Percentiles rank a stretch among this genome's conserved stretches.
Conservation (phyloP, 2,329 filamentous ascomycete genomes). For the Botrytis elliptica region DNA sequence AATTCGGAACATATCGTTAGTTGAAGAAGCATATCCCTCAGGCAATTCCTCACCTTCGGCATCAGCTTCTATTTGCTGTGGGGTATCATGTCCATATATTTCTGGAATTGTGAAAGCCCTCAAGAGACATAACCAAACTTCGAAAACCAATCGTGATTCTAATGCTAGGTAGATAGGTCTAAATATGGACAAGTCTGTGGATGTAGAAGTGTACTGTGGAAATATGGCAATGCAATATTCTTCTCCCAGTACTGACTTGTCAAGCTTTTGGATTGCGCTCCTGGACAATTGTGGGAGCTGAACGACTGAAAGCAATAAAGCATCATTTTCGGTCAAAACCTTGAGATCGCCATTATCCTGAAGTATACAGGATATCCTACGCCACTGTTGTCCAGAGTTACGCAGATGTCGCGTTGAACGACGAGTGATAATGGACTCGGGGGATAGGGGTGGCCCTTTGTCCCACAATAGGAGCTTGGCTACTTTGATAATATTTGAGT, state of each 20-base stretch:
- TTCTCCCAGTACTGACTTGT: conserved; percentile 86
- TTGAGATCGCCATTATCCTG: conserved; percentile 95
- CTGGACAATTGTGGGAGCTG: conserved; percentile 86
- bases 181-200: conserved; percentile 71
- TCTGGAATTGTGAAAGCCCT: conserved; percentile 91
- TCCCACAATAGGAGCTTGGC: conserved; percentile 92
- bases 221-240: conserved; percentile 96
- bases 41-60: conserved; percentile 24
- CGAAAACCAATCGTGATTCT: conserved; percentile 85
- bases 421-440: conserved; percentile 51
- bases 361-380: conserved; percentile 85
- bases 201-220: conserved; percentile 79
- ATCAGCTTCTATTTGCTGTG: conserved; percentile 24
- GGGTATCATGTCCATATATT: conserved; percentile 59
- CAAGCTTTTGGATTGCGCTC: conserved; percentile 85
- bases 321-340: conserved; percentile 82
- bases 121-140: conserved; percentile 94
- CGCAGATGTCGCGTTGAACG: conserved; percentile 58
- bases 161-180: conserved; percentile 88
- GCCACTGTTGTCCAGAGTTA: conserved; percentile 65
- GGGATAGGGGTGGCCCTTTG: conserved; percentile 58
- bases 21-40: conserved; percentile 21
- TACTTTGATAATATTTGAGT: conserved; percentile 88
- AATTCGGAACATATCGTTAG: conserved; percentile 56
- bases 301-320: conserved; percentile 75